Base-by-base conservation (phyloP, 2,329 filamentous ascomycete species). In the Didymella exigua region DNA sequence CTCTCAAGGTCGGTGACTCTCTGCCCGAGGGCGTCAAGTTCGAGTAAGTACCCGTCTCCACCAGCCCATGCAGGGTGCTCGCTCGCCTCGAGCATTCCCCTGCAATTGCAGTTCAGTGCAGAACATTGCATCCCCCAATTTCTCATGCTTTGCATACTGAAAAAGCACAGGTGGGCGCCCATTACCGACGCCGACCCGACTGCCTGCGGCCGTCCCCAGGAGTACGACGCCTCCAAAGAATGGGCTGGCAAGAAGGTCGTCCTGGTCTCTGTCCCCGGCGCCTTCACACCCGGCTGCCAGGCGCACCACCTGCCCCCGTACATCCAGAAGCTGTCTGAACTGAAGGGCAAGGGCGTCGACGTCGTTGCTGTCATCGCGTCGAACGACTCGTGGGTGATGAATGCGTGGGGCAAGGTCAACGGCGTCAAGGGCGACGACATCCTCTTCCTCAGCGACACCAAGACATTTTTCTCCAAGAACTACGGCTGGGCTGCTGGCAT, bases 391-490 rank as follows among this genome's bases (percentile, higher is more conserved):
- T 96, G 83, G 73, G 91, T 96, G 76, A 93, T 93, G 90, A 88
- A 86, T 68, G 91, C 89, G 49, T 95, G 90, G 90, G 89, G 86
- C 78, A 96, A 96, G 84, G 91, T 91, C 71, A 93, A 96, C 78
- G 82, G 83, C 48, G 82, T 93, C 71, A 87, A 84, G 71, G 86
- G 87, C 61, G 88, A 93, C 66, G 83, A 84, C 68, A 85, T 89
- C 67, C 82, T 95, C 67, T 95, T 96, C 81, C 84, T 91, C 71
- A 87, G 86, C 67, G 91, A 96, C 76, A 78, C 80, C 58, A 84
- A 86, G 64, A 82, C 85, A 63, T 85, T 84, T 70, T 96, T 96
- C 83, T 89, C 86, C 76, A 87, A 89, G 81, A 82, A 82, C 72
- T 84, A 93, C 66, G 91, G 89, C 75, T 96, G 91, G 91, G 84